Evolutionary conservation across 1,284 basidiomycete genomes (phyloP).

Genomic region (Earliella scabrosa): DNA sequence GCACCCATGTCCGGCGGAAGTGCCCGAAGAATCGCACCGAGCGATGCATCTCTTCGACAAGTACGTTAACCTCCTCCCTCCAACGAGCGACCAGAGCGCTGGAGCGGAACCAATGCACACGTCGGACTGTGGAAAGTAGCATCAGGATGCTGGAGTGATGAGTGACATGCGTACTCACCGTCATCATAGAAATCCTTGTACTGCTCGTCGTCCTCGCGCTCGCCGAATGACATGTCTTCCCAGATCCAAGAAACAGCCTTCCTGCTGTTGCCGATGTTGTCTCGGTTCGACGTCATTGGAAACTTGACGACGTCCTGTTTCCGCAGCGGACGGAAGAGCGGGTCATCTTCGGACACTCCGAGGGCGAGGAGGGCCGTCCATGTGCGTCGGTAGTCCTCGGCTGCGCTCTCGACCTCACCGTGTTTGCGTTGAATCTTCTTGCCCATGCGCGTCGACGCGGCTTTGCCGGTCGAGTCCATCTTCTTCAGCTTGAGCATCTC

Average conservation of each 20-base stretch:
- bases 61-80: conserved; percentile 10
- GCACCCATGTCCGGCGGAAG: no score
- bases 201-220: conserved; percentile 1
- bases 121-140: neutral
- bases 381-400: conserved; percentile 4
- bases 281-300: neutral
- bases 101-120: conserved; percentile 21
- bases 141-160: neutral
- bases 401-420: conserved; percentile 1
- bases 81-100: conserved; percentile 12
- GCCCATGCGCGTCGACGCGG: neutral
- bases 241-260: conserved; percentile 21
- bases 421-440: conserved; percentile 10
- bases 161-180: conserved; percentile 11
- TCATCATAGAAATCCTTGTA: conserved; percentile 10
- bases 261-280: neutral
- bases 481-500: neutral
- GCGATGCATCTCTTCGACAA: conserved; percentile 16
- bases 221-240: conserved; percentile 10
- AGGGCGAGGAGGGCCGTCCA: neutral
- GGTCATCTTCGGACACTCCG: neutral
- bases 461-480: conserved; percentile 1
- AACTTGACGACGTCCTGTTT: conserved; percentile 6
- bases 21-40: conserved; percentile 13
- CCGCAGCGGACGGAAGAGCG: neutral